Evolutionary conservation across 75 land plant species (phyloP).

Genomic region (Pseudotsuga menziesii): DNA sequence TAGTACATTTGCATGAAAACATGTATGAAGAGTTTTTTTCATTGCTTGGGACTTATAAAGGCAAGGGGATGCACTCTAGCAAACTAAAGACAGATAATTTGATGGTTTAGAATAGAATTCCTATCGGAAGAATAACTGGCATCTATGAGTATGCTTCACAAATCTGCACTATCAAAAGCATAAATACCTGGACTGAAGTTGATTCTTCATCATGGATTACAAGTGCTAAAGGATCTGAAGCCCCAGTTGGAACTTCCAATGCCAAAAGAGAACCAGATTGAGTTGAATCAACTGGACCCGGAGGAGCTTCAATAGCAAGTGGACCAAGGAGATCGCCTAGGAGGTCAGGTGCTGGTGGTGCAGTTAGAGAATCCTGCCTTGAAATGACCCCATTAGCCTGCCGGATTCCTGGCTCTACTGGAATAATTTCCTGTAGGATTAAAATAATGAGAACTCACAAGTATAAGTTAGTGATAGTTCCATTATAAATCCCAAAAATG

Average conservation of each 20-base stretch:
- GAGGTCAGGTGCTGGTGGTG: constrained; percentile 56
- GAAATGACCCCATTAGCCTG: constrained; percentile 41
- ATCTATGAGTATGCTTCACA: neutral
- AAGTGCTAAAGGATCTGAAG: constrained; percentile 64
- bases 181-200: constrained; percentile 73
- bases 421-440: constrained; percentile 32
- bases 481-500: neutral
- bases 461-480: neutral
- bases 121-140: neutral
- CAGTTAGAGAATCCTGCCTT: constrained; percentile 31
- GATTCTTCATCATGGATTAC: constrained; percentile 63
- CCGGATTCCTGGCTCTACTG: constrained; percentile 21
- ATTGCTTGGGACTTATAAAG: no score
- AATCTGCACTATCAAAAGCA: neutral
- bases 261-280: constrained; percentile 24
- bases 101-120: no score
- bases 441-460: neutral
- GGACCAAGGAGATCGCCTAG: constrained; percentile 89
- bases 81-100: no score
- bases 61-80: no score
- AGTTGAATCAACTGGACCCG: constrained; percentile 31
- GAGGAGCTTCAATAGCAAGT: constrained; percentile 92
- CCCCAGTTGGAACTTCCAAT: constrained; percentile 25
- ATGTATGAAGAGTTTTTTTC: no score
- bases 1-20: no score